A percentile compares a stretch with the other conserved stretches of the same genome.
phyloP scores from a whole-genome alignment of 768 basidiomycete species.

The Mycena amicta region DNA sequence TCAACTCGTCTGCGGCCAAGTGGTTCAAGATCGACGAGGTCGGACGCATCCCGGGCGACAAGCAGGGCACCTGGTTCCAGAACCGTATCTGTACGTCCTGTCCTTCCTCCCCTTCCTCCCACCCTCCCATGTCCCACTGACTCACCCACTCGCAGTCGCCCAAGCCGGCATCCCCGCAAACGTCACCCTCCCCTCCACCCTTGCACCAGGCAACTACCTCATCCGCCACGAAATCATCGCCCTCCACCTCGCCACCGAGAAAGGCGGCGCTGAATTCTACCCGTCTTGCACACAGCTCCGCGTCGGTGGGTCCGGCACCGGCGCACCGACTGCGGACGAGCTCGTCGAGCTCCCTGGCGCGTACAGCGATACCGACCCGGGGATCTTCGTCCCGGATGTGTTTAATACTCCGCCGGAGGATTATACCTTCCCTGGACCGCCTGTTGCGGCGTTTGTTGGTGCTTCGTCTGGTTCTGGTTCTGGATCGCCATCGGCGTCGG shows the following conservation, averaged over 20 bases:
- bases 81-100: slow-evolving; percentile 37
- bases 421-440: slow-evolving; percentile 56
- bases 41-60: slow-evolving; percentile 34
- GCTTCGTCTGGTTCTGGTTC: slow-evolving; percentile 1
- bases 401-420: slow-evolving; percentile 30
- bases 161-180: slow-evolving; percentile 25
- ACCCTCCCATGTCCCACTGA: no score
- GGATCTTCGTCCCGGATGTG: slow-evolving; percentile 50
- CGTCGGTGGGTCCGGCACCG: slow-evolving; percentile 42
- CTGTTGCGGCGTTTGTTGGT: slow-evolving; percentile 44
- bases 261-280: slow-evolving; percentile 64
- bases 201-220: slow-evolving; percentile 55
- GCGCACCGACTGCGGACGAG: slow-evolving; percentile 34
- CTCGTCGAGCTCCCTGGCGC: slow-evolving; percentile 55
- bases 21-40: slow-evolving; percentile 54
- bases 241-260: slow-evolving; percentile 28
- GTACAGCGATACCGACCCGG: slow-evolving; percentile 54
- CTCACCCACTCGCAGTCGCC: neutral
- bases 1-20: slow-evolving; percentile 42
- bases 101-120: neutral
- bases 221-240: slow-evolving; percentile 49
- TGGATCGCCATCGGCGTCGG: slow-evolving; percentile 16
- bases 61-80: slow-evolving; percentile 37
- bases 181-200: slow-evolving; percentile 36
- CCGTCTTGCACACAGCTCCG: slow-evolving; percentile 51